Evolutionary conservation across 1,139 yeast genomes (phyloP), one percentile per base, ranked within the genome.

Genomic region (Debaryomyces sp.): DNA sequence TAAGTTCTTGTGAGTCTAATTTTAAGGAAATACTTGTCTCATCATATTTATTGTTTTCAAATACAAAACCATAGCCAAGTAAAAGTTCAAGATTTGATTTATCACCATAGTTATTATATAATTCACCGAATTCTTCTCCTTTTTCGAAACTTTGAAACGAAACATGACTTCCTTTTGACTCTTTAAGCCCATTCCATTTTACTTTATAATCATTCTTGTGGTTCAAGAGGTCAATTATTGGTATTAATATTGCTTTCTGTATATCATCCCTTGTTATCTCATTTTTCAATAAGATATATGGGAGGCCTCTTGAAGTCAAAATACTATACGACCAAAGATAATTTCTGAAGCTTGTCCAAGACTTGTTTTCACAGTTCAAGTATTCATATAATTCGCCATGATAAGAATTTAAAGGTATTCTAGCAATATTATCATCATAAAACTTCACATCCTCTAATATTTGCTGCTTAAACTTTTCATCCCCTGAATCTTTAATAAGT

Each of bases 271-370:
- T 30, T 4, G 38, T n/a, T 15, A 22, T 22, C 3, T 37, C 36
- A 17, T 40, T 17, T 32, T 46, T 22, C 6, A 43, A 18, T 29
- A 50, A 46, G 5, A 50, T 24, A 38, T 43, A 43, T 10, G 53
- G 53, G 44, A 50, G 48, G 9, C 53, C 53, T 43, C 53, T 48
- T 17, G 53, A 50, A 12, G 45, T 36, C 17, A 48, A 45, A 43
- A 48, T 46, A 45, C 46, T 42, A 43, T 43, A 48, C 4, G 53
- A 43, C 53, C 53, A 50, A 26, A 50, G 35, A 24, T 50, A 50
- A 40, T 34, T 43, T 33, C 43, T 40, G 41, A 48, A 48, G 44
- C 51, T 50, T 21, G 47, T 43, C 53, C 53, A 50, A 5, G 48
- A 48, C 18, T n/a, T 26, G 38, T 26, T 39, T 22, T 34, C 40